Base-by-base conservation (phyloP, 805 yeast genomes). In the Dipodascus geniculatus region DNA sequence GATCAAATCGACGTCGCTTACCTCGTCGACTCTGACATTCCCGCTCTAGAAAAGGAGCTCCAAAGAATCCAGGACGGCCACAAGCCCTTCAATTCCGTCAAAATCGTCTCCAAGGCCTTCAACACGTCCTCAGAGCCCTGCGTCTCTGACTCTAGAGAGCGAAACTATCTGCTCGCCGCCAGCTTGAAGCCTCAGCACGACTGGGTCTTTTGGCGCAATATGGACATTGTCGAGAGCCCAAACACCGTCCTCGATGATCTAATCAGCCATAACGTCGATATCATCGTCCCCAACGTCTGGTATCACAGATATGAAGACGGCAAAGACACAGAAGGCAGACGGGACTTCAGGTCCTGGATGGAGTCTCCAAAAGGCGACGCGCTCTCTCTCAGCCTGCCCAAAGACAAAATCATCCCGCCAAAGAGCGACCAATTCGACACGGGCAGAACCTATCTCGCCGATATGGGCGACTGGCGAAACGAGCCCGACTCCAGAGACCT, bases 361-460 rank as follows among this genome's bases (percentile, higher is more conserved):
- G 93, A 86, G 66, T 78, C 78, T 11, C 89, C 85, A 49, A 85
- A 79, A 64, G 95, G 88, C 1, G 72, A 84, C 57, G 76, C 79
- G 60, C 69, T 88, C 52, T 93, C 95, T 1, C 65, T 76, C 2
- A 69, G 74, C 0, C 71, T 86, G 77, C 63, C 73, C 6, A 90
- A 86, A 2, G 93, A 86, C 63, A 52, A 89, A 0, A 87, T 87
- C 55, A 85, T 87, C 53, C 95, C 85, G 11, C 95, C 87, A 70
- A 95, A 95, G n/a, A 87, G 87, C 65, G 87, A 84, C n/a, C 91
- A 85, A 67, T 85, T 83, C 66, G 89, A 88, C 48, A 87, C 96
- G 1, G 86, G 93, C 89, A 78, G 95, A 71, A 87, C 90, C 2
- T 95, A 87, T 67, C 72, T 87, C 61, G 95, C 95, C 0, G 85